Conservation (phyloP, 2,329 filamentous ascomycete genomes). For the Lachnellula subtilissima region DNA sequence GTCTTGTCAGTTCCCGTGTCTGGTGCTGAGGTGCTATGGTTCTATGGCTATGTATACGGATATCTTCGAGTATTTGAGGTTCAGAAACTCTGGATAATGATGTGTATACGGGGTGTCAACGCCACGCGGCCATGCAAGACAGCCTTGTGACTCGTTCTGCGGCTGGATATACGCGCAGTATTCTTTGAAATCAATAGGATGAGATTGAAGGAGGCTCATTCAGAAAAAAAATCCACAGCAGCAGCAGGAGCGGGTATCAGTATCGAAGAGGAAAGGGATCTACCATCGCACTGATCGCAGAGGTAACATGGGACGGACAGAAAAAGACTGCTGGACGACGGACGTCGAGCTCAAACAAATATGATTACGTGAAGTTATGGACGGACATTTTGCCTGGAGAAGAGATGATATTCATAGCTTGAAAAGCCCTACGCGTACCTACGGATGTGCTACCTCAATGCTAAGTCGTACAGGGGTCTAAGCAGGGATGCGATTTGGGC, state of each 20-base stretch:
- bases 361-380: too few species aligned
- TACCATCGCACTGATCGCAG: neutral
- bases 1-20: neutral
- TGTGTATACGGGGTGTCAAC: constrained; percentile 16
- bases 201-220: neutral
- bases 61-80: neutral
- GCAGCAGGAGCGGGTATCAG: neutral
- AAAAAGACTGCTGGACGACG: too few species aligned
- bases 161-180: neutral
- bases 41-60: neutral
- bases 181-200: constrained; percentile 7
- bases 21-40: neutral
- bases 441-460: too few species aligned
- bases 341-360: too few species aligned
- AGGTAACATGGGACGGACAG: neutral
- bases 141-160: neutral
- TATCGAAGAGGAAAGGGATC: neutral
- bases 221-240: neutral
- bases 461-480: too few species aligned
- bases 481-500: too few species aligned
- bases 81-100: neutral
- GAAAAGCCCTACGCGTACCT: too few species aligned
- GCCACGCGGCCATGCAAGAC: constrained; percentile 12
- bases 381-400: too few species aligned
- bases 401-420: too few species aligned